Base-by-base conservation (phyloP, 2,329 filamentous ascomycete species). In the Cercospora berteroae region DNA sequence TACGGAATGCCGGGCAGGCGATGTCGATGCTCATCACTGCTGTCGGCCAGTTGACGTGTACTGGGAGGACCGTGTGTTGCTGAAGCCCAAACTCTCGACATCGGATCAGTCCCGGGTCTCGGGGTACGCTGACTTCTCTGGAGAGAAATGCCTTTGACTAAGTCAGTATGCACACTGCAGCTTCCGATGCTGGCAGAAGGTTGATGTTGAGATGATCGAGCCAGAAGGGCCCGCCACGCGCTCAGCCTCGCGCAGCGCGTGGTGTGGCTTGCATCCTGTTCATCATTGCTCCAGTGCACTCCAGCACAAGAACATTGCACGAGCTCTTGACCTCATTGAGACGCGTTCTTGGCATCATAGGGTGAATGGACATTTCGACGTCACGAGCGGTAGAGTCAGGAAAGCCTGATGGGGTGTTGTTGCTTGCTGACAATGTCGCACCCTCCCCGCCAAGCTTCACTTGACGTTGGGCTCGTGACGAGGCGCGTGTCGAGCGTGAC, bases 401-500 rank as follows among this genome's bases (percentile, higher is more conserved):
- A 39, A 39, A 39, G 36, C 3, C 36, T n/a, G 36, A 39, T 13
- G 33, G 33, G 33, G 5, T 36, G 33, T 23, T 55, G 50, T 55
- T 55, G 18, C 20, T 55, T 56, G 25, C 25, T 23, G 27, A 31
- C 10, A 13, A 0, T 6, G 3, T 9, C n/a, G n/a, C n/a, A n/a
- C n/a, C n/a, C 27, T 31, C 5, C n/a, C 52, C 52, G 52, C 52
- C 52, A 57, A 57, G 52, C 25, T 56, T 57, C 52, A 57, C 25
- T 18, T 57, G 27, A 57, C 16, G 29, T 6, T 33, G 52, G 16
- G 13, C 52, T 31, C 52, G 52, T 18, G 52, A 18, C 52, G 52
- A 57, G 52, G 52, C 52, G 52, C 52, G 52, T 57, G 29, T 29
- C 52, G n/a, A 31, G 52, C 52, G 52, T 57, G 52, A 57, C 48